Conservation (phyloP, 169 alveolate genomes). For the Amoebophrya sp. region DNA sequence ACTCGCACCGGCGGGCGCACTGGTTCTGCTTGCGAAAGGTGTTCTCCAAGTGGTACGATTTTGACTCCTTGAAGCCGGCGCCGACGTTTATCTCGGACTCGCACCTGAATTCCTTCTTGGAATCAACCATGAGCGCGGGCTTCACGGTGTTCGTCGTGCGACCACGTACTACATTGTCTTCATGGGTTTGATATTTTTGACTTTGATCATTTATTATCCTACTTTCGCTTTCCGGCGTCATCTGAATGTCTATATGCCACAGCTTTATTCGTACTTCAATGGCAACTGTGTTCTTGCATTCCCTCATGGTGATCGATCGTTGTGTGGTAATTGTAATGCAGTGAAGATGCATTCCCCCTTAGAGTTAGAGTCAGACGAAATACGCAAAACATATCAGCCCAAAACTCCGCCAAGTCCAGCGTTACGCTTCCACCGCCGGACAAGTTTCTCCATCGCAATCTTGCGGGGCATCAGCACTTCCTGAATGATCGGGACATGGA, state of each 20-base stretch:
- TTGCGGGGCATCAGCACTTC: background rate
- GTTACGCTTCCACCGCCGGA: background rate
- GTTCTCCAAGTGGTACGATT: background rate
- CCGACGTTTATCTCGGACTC: background rate
- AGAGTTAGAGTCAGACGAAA: too few species aligned
- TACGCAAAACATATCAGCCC: too few species aligned
- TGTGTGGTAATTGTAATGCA: too few species aligned
- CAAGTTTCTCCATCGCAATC: background rate
- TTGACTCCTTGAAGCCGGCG: background rate
- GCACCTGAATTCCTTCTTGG: background rate
- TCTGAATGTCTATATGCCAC: too few species aligned
- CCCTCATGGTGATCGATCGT: too few species aligned
- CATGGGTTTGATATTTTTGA: too few species aligned
- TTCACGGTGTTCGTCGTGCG: background rate
- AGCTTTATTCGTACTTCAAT: too few species aligned
- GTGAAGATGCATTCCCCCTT: too few species aligned
- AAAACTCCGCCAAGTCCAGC: background rate
- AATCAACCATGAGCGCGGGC: background rate
- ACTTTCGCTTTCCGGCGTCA: too few species aligned
- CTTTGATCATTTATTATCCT: too few species aligned
- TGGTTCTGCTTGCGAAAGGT: background rate
- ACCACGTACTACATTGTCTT: background rate
- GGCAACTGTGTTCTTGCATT: too few species aligned
- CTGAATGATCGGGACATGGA: background rate
- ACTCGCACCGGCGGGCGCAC: background rate